Evolutionary conservation across 2,329 filamentous ascomycete genomes (phyloP).

Genomic region (Fusarium tuaranense): DNA sequence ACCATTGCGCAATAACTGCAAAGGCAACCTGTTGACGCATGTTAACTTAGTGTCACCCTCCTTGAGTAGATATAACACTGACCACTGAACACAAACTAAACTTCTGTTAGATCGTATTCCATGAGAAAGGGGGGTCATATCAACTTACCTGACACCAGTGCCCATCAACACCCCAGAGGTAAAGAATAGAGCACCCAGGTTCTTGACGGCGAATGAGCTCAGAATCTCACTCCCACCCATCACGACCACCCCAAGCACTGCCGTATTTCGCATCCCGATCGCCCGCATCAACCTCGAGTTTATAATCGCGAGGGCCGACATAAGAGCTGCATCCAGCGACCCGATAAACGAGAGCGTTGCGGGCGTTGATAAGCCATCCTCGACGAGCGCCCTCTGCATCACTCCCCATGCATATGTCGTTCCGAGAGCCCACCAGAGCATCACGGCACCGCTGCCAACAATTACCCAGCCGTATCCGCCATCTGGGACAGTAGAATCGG

Average conservation of each 20-base stretch:
- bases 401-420: slow-evolving; percentile 71
- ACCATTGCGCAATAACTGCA: slow-evolving; percentile 64
- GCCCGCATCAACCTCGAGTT: slow-evolving; percentile 63
- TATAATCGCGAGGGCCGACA: slow-evolving; percentile 63
- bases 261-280: slow-evolving; percentile 61
- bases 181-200: slow-evolving; percentile 50
- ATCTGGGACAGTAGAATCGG: slow-evolving; percentile 61
- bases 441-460: slow-evolving; percentile 60
- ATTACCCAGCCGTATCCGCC: slow-evolving; percentile 69
- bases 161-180: slow-evolving; percentile 50
- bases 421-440: slow-evolving; percentile 69
- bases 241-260: slow-evolving; percentile 61
- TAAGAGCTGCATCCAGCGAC: slow-evolving; percentile 61
- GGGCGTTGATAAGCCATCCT: slow-evolving; percentile 58
- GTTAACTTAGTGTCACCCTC: not conserved
- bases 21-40: slow-evolving; percentile 52
- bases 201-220: slow-evolving; percentile 52
- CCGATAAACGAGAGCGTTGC: slow-evolving; percentile 70
- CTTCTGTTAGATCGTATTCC: slow-evolving; percentile 1
- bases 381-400: slow-evolving; percentile 67
- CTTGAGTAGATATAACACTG: slow-evolving; percentile 46
- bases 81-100: slow-evolving; percentile 54
- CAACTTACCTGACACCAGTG: slow-evolving; percentile 46
- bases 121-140: not conserved
- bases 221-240: slow-evolving; percentile 63